Conservation (phyloP, 1,284 basidiomycete species). For the Caloboletus firmus region DNA sequence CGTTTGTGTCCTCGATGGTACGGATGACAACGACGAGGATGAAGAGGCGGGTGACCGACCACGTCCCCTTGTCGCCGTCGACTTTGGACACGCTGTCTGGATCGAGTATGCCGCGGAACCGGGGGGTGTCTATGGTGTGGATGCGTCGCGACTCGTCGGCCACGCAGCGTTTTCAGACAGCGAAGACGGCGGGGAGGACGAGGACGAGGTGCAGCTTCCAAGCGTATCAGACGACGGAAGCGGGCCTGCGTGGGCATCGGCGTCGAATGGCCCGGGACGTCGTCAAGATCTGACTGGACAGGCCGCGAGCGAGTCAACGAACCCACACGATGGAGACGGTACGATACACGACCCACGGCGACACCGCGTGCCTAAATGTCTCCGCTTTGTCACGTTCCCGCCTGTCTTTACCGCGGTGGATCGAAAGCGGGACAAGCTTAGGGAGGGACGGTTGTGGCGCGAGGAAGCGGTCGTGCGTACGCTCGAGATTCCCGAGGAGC, state of each 20-base stretch:
- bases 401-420: constrained; percentile 43
- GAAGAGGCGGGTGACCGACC: constrained; percentile 46
- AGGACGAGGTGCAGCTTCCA: constrained; percentile 16
- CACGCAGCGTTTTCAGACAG: constrained; percentile 22
- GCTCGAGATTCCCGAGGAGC: constrained; percentile 59
- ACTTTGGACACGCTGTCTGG: constrained; percentile 77
- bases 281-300: neutral
- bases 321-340: constrained; percentile 22
- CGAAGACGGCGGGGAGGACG: constrained; percentile 22
- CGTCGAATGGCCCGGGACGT: constrained; percentile 1
- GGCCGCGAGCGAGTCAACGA: constrained; percentile 12
- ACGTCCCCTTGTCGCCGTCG: constrained; percentile 70
- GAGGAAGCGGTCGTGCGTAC: constrained; percentile 55
- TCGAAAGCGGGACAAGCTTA: constrained; percentile 23
- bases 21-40: constrained; percentile 35
- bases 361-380: constrained; percentile 46
- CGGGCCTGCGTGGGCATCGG: neutral
- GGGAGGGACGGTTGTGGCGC: constrained; percentile 18
- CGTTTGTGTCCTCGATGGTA: constrained; percentile 57
- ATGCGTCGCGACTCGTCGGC: constrained; percentile 26
- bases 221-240: constrained; percentile 13
- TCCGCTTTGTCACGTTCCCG: constrained; percentile 71
- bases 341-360: constrained; percentile 28
- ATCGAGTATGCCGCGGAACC: constrained; percentile 56
- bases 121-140: constrained; percentile 30